phyloP scores from a whole-genome alignment of 352 stramenopile genomes.

The Globisporangium mamillatum region DNA sequence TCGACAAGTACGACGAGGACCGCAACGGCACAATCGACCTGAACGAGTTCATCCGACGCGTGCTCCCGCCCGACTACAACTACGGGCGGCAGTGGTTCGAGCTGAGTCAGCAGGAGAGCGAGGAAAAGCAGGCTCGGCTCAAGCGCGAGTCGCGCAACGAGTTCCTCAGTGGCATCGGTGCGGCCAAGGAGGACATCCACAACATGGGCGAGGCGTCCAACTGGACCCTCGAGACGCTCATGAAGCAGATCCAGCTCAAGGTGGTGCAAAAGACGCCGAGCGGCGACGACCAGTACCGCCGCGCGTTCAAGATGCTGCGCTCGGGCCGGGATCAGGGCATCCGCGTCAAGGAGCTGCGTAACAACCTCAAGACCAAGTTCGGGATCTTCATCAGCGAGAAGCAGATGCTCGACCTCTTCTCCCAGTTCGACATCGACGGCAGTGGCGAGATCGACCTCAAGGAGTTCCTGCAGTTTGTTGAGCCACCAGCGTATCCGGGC shows the following conservation, averaged over 20 bases:
- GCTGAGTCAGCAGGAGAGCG: conserved; percentile 62
- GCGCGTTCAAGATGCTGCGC: conserved; percentile 80
- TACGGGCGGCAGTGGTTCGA: conserved; percentile 76
- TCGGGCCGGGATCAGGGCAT: conserved; percentile 64
- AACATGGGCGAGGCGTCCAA: conserved; percentile 49
- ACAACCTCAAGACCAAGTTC: conserved; percentile 78
- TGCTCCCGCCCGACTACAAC: conserved; percentile 75
- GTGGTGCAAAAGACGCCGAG: conserved; percentile 75
- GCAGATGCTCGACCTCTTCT: conserved; percentile 70
- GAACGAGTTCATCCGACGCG: conserved; percentile 78
- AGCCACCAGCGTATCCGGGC: conserved; percentile 50
- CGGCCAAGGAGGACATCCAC: conserved; percentile 27
- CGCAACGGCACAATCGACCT: conserved; percentile 78
- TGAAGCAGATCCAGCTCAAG: conserved; percentile 75
- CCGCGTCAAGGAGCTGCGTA: conserved; percentile 62
- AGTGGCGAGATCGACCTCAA: conserved; percentile 73
- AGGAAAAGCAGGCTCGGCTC: conserved; percentile 49
- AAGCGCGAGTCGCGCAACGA: conserved; percentile 62
- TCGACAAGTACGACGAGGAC: conserved; percentile 85
- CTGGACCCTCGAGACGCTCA: conserved; percentile 64
- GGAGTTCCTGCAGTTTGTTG: conserved; percentile 75
- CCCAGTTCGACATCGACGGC: conserved; percentile 54
- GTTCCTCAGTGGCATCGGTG: conserved; percentile 46
- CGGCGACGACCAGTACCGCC: conserved; percentile 74
- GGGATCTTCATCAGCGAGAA: conserved; percentile 72